phyloP scores from a whole-genome alignment of 306 rosid genomes.

The Betula pendula region DNA sequence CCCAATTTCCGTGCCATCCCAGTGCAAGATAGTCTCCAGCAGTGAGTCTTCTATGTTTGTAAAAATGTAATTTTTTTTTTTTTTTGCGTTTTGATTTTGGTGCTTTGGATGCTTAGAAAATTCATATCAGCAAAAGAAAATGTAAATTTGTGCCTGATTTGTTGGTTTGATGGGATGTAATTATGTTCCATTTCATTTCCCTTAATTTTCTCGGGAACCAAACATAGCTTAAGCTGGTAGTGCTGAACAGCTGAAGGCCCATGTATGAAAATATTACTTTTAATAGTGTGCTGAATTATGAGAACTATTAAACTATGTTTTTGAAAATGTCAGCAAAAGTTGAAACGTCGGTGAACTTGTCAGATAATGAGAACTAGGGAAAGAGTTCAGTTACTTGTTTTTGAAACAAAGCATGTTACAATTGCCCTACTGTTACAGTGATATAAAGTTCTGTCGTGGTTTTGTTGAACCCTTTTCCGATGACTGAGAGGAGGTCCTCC shows the following conservation, averaged over 20 bases:
- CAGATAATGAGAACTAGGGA: background rate
- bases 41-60: constrained; percentile 37
- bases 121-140: background rate
- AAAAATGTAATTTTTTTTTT: background rate
- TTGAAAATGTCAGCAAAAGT: too few relatives aligned
- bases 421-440: background rate
- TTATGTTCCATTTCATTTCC: background rate
- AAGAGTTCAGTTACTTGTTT: background rate
- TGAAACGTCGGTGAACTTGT: background rate
- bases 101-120: constrained; percentile 7
- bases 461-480: background rate
- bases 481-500: background rate
- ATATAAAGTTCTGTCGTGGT: background rate
- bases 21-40: constrained; percentile 87
- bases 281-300: too few relatives aligned
- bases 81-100: background rate
- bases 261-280: background rate
- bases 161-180: background rate
- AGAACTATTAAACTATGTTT: too few relatives aligned
- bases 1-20: constrained; percentile 70
- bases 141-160: background rate
- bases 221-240: background rate
- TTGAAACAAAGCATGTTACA: background rate
- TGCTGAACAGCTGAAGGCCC: background rate
- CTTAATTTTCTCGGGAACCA: background rate